Evolutionary conservation across 1,139 yeast genomes (phyloP).

Genomic region (Taphrina pruni): DNA sequence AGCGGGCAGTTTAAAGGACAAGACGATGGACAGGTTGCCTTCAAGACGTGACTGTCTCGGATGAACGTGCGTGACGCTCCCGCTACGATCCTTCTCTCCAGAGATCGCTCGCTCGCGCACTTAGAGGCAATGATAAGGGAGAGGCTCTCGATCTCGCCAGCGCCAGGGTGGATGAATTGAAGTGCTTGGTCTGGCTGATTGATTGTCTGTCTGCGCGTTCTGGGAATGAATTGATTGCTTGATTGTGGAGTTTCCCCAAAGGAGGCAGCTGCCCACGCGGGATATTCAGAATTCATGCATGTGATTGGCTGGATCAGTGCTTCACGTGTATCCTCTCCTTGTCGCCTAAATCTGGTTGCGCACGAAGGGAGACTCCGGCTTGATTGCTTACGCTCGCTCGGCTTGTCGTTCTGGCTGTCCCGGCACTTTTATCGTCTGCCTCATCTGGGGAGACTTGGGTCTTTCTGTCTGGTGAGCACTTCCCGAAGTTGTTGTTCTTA

Average conservation of each 20-base stretch:
- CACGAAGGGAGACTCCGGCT: neutral
- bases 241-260: constrained; percentile 4
- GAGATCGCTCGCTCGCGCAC: too few relatives aligned
- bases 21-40: too few relatives aligned
- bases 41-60: too few relatives aligned
- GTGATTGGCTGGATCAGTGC: neutral
- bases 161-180: too few relatives aligned
- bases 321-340: neutral
- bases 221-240: neutral
- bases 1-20: too few relatives aligned
- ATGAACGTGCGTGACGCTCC: too few relatives aligned
- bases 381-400: neutral
- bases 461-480: neutral
- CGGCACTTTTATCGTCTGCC: constrained; percentile 7
- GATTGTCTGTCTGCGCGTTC: neutral
- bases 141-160: too few relatives aligned
- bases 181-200: neutral
- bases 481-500: neutral
- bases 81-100: too few relatives aligned
- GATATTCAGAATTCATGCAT: neutral
- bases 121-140: too few relatives aligned
- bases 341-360: neutral
- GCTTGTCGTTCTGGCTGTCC: neutral
- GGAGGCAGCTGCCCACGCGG: constrained; percentile 5
- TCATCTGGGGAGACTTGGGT: neutral